Base-by-base conservation (phyloP, 2,329 filamentous ascomycete genomes). In the Sporothrix phasma region DNA sequence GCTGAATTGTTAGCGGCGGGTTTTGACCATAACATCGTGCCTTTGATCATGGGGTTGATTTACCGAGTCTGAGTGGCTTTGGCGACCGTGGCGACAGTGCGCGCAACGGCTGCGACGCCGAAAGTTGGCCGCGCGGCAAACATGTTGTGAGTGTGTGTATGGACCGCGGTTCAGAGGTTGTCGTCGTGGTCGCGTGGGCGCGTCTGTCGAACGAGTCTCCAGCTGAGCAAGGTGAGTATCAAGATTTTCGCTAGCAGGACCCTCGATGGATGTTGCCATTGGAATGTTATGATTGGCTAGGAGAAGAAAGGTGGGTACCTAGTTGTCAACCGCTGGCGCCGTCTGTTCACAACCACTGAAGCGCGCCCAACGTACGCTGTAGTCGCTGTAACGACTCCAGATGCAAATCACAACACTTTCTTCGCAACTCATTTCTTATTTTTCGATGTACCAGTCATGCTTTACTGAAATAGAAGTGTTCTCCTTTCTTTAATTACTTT, bases 1-100 rank as follows among this genome's bases (percentile, higher is more conserved):
- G 3, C 74, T 75, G 62, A 1, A 7, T 10, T 10, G 53, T 64
- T 15, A 37, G 60, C 34, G 39, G 5, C 10, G 1, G 1, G 22
- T 22, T 1, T 1, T 10, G 15, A 54, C n/a, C n/a, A n/a, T n/a
- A n/a, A n/a, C n/a, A n/a, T n/a, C n/a, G n/a, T n/a, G n/a, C n/a
- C n/a, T n/a, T n/a, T n/a, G n/a, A n/a, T n/a, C n/a, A n/a, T n/a
- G n/a, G n/a, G 29, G 29, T 8, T 6, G 22, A 19, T 61, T 1
- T 49, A 65, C 64, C 64, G 64, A 10, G 61, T 63, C 46, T 65
- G 64, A 8, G 34, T 3, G 24, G n/a, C 43, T 43, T 49, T 64
- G 54, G 49, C 11, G 17, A 37, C 34, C 6, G 47, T 15, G 49
- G 41, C 26, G 17, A 56, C 45, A 13, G 59, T 22, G 59, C 59